These are phyloP conservation scores for Fusarium sulawesiense DNA, from an alignment of 2,329 filamentous ascomycete genomes.

Conservation along the genomic window DNA sequence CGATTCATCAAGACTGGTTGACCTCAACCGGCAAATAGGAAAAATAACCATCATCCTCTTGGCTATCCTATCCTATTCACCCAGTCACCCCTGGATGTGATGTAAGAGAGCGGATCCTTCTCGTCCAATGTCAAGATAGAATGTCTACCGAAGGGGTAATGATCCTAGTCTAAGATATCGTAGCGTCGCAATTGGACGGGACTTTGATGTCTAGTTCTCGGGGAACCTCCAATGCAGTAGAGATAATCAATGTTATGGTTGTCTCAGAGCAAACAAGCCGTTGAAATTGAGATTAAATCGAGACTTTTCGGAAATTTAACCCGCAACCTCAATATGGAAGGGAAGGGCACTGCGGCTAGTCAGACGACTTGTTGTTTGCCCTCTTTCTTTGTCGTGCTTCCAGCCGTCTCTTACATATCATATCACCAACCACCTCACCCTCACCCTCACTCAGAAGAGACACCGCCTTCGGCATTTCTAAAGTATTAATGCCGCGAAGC, in stretches of 20 bases:
- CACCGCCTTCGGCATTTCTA: not conserved
- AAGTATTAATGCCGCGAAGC: not conserved
- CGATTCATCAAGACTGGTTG: not conserved
- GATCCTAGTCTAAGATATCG: conserved; percentile 23
- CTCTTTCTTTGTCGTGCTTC: conserved; percentile 15
- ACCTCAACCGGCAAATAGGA: conserved; percentile 22
- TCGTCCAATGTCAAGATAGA: conserved; percentile 29
- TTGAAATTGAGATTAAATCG: not conserved
- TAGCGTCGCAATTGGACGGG: conserved; percentile 19
- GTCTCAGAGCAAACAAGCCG: not conserved
- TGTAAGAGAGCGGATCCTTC: conserved; percentile 33
- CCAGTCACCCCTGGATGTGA: conserved; percentile 26
- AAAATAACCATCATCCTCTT: conserved; percentile 1
- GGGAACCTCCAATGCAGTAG: conserved; percentile 7
- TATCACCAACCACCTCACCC: conserved; percentile 5
- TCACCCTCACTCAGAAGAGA: not conserved
- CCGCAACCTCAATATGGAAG: conserved; percentile 9
- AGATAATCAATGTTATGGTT: conserved; percentile 1
- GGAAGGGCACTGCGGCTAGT: conserved; percentile 11
- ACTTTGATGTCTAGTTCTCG: not conserved
- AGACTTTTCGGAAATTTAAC: conserved; percentile 28
- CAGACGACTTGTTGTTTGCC: not conserved
- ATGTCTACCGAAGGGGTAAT: conserved; percentile 34
- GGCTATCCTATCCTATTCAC: conserved; percentile 6
- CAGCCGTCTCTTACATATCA: conserved; percentile 15